Conservation (phyloP, 129 eudicot species). For the Flaveria robusta region DNA sequence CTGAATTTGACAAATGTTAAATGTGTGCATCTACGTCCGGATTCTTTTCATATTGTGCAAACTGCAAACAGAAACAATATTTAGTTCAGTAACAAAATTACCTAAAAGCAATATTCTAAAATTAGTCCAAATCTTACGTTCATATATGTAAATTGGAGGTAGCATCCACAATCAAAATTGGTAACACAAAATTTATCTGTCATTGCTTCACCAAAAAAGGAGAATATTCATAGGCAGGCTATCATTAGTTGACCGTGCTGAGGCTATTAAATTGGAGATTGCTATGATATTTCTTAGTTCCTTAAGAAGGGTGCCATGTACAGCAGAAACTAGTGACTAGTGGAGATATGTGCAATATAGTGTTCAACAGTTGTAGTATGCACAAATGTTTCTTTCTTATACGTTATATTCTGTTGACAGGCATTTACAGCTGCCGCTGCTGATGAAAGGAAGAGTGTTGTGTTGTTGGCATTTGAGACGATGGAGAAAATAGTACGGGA, state of each 20-base stretch:
- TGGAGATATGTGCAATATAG: conserved; percentile 13
- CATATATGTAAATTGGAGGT: neutral
- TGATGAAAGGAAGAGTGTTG: conserved; percentile 95
- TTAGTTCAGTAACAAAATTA: neutral
- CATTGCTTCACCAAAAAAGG: neutral
- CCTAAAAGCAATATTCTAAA: neutral
- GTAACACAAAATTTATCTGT: neutral
- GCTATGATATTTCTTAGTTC: neutral
- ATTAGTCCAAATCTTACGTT: neutral
- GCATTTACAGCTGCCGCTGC: conserved; percentile 97
- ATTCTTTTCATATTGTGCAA: neutral
- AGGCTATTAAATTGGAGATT: neutral
- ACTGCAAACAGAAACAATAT: neutral
- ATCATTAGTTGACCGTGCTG: neutral
- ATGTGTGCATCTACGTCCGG: neutral
- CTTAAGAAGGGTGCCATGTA: neutral
- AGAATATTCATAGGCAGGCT: conserved; percentile 2
- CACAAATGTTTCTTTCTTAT: neutral
- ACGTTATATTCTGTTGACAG: conserved; percentile 37
- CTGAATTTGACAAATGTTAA: neutral
- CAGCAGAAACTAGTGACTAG: conserved; percentile 2
- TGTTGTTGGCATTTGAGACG: conserved; percentile 90
- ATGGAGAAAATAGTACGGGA: conserved; percentile 99
- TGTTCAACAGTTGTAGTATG: conserved; percentile 6
- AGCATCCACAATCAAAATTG: neutral